Evolutionary conservation across 352 stramenopile genomes (phyloP).

Genomic region (Pythium insidiosum): DNA sequence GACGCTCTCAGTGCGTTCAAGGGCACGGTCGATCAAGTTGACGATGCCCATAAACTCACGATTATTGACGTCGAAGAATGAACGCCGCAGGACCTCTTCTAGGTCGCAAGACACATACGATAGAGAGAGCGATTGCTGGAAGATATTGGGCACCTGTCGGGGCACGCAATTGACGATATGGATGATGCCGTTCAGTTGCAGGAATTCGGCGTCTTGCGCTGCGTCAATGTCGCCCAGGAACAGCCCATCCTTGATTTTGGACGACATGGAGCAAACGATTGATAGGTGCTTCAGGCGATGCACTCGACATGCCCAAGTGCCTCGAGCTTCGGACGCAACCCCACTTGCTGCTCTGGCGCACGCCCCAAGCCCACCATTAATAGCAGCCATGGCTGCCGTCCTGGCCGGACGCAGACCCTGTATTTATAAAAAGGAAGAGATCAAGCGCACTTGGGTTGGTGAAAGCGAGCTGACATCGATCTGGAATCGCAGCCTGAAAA

Average conservation of each 20-base stretch:
- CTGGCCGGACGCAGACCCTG: too few species aligned
- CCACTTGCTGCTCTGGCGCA: too few species aligned
- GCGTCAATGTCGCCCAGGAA: slow-evolving; percentile 91
- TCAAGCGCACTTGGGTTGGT: slow-evolving; percentile 23
- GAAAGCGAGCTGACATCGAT: slow-evolving; percentile 28
- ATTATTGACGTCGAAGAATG: slow-evolving; percentile 82
- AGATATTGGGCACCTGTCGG: slow-evolving; percentile 87
- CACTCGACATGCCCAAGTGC: too few species aligned
- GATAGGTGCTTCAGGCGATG: too few species aligned
- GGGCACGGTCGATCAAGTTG: slow-evolving; percentile 69
- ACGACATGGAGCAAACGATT: too few species aligned
- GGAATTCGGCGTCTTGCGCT: slow-evolving; percentile 89
- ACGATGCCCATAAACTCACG: slow-evolving; percentile 76
- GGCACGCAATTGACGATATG: slow-evolving; percentile 91
- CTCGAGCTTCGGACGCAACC: too few species aligned
- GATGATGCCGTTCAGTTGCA: slow-evolving; percentile 90
- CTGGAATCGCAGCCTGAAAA: slow-evolving; percentile 65
- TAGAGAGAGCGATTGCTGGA: slow-evolving; percentile 80
- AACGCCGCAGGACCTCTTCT: slow-evolving; percentile 50
- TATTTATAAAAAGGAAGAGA: slow-evolving; percentile 63
- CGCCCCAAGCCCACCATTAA: too few species aligned
- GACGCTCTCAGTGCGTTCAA: slow-evolving; percentile 80
- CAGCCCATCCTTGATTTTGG: slow-evolving; percentile 91
- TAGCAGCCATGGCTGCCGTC: too few species aligned
- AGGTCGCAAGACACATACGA: slow-evolving; percentile 73